phyloP scores from a whole-genome alignment of 441 rosid species.

The Jatropha multifida region DNA sequence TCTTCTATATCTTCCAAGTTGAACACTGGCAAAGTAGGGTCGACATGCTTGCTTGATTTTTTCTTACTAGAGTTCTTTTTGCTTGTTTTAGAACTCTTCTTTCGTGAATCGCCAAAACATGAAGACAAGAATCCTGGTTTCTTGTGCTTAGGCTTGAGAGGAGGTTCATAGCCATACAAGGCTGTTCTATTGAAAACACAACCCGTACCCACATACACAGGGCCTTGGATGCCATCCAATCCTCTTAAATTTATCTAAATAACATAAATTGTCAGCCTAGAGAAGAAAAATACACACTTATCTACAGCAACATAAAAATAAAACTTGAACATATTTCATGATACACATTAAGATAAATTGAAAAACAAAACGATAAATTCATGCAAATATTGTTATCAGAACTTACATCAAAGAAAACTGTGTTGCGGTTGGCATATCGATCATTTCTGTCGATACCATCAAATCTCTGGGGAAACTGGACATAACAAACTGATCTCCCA shows the following conservation, averaged over 20 bases:
- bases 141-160: conserved; percentile 49
- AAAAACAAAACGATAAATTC: neutral
- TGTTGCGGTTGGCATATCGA: conserved; percentile 47
- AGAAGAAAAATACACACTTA: neutral
- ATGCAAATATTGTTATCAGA: neutral
- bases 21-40: conserved; percentile 52
- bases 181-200: conserved; percentile 60
- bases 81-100: conserved; percentile 42
- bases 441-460: conserved; percentile 44
- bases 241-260: conserved; percentile 57
- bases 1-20: conserved; percentile 61
- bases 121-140: conserved; percentile 44
- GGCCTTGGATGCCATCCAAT: conserved; percentile 59
- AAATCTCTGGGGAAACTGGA: conserved; percentile 49
- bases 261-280: neutral
- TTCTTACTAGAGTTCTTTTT: conserved; percentile 43
- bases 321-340: neutral
- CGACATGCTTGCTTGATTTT: conserved; percentile 47
- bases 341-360: neutral
- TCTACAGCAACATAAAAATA: neutral
- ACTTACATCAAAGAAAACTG: conserved; percentile 42
- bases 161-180: conserved; percentile 62
- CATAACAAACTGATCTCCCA: conserved; percentile 40
- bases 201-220: conserved; percentile 63
- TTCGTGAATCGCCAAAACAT: conserved; percentile 49